Base-by-base conservation (phyloP, 805 yeast genomes). In the Saturnispora dispora region DNA sequence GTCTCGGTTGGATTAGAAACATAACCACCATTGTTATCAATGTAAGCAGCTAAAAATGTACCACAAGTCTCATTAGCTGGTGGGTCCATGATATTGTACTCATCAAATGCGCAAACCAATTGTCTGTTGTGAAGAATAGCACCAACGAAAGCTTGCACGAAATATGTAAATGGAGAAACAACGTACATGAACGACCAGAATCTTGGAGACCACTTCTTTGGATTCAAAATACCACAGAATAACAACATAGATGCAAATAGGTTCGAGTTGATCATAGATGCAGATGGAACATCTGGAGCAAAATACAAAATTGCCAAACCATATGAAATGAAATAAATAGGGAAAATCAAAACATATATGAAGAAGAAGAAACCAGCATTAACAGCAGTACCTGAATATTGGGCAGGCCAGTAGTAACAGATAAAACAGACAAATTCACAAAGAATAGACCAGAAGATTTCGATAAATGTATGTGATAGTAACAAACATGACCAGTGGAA, bases 101-200 rank as follows among this genome's bases (percentile, higher is more conserved):
- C 90, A 39, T 58, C 60, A 9, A 55, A 58, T 10, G 67, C 58
- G 61, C 89, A 83, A 15, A 54, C 58, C 9, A 85, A 79, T 39
- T 66, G 62, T 56, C 75, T 71, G 33, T 73, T 73, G 55, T 82
- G 81, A 57, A 75, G 68, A 52, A 74, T 72, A 30, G 63, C 68
- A 45, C 70, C 74, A 49, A 83, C 72, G 57, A 82, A 72, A 40
- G 79, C 76, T 59, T 79, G 81, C 50, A 85, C 72, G 64, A 83
- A 78, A 61, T 85, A 86, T 1, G 88, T 83, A 68, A 76, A 77
- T 25, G 84, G 91, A 30, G 85, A 81, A 39, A 72, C 76, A 54
- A 81, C 77, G 72, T 83, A 81, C 88, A 86, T 83, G 67, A 83
- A 86, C 46, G 77, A 79, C 93, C 93, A 85, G 72, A 86, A 86